These are phyloP conservation scores for Penicillium samsonianum DNA, from an alignment of 495 filamentous ascomycete genomes.

Conservation along the genomic window DNA sequence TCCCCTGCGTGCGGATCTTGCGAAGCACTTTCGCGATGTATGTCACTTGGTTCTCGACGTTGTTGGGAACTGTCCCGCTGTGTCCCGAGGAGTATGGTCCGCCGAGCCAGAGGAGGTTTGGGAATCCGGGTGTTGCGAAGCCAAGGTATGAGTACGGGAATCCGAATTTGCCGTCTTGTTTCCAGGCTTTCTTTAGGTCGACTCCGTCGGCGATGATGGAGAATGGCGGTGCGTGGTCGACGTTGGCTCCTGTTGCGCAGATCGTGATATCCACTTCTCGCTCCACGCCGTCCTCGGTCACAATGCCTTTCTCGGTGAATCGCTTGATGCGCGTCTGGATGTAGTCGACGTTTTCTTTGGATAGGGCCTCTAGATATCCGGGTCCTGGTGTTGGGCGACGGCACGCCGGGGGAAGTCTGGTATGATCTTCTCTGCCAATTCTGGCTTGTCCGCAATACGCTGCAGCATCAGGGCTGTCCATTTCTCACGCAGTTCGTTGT, in stretches of 20 bases:
- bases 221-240: constrained; percentile 60
- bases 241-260: constrained; percentile 70
- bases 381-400: constrained; percentile 70
- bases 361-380: constrained; percentile 69
- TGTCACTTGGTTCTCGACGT: constrained; percentile 57
- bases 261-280: constrained; percentile 60
- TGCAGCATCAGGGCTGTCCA: constrained; percentile 56
- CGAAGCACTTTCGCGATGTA: constrained; percentile 65
- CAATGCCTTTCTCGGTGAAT: constrained; percentile 58
- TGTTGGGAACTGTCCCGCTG: constrained; percentile 53
- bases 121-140: constrained; percentile 61
- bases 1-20: constrained; percentile 63
- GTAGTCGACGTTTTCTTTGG: constrained; percentile 62
- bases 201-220: constrained; percentile 52
- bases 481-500: constrained; percentile 45
- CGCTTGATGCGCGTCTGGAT: constrained; percentile 56
- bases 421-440: constrained; percentile 54
- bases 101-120: constrained; percentile 60
- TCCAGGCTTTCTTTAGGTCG: constrained; percentile 53
- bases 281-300: constrained; percentile 52
- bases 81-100: constrained; percentile 53
- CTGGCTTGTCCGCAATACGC: constrained; percentile 54
- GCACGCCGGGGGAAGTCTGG: constrained; percentile 69
- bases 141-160: constrained; percentile 68
- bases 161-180: constrained; percentile 53